Conservation (phyloP, 2,329 filamentous ascomycete species). For the Drechslerella coelobrocha region DNA sequence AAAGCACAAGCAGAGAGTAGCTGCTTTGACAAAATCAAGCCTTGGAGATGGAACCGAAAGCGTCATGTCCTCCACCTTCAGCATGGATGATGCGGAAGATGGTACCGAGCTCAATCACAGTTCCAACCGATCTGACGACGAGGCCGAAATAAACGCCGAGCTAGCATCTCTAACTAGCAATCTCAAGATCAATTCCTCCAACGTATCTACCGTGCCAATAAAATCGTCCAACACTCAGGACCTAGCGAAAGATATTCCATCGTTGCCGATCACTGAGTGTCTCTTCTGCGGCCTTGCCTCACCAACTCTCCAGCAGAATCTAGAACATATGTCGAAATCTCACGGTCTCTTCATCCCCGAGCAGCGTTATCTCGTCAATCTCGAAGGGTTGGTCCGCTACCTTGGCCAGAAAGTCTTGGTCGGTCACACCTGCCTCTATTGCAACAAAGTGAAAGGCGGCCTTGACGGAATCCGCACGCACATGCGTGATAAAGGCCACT, state of each 20-base stretch:
- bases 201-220: background rate
- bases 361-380: slow-evolving; percentile 78
- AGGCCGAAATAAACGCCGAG: slow-evolving; percentile 71
- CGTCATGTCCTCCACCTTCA: slow-evolving; percentile 88
- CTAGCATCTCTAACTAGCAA: slow-evolving; percentile 78
- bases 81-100: slow-evolving; percentile 77
- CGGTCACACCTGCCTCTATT: slow-evolving; percentile 84
- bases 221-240: slow-evolving; percentile 27
- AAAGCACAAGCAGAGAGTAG: slow-evolving; percentile 79
- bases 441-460: slow-evolving; percentile 80
- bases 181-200: slow-evolving; percentile 64
- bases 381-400: slow-evolving; percentile 79
- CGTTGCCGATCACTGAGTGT: slow-evolving; percentile 62
- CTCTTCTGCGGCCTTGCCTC: slow-evolving; percentile 93
- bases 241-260: slow-evolving; percentile 45
- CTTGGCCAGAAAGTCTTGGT: slow-evolving; percentile 81
- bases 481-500: slow-evolving; percentile 96
- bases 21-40: slow-evolving; percentile 59
- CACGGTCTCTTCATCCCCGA: slow-evolving; percentile 98
- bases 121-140: slow-evolving; percentile 56
- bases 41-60: slow-evolving; percentile 72
- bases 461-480: slow-evolving; percentile 86
- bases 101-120: slow-evolving; percentile 6
- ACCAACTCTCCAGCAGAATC: slow-evolving; percentile 75
- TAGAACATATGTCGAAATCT: slow-evolving; percentile 86